Conservation (phyloP, 192 early-diverging fungal genomes). For the Rhizoclosmatium globosum region DNA sequence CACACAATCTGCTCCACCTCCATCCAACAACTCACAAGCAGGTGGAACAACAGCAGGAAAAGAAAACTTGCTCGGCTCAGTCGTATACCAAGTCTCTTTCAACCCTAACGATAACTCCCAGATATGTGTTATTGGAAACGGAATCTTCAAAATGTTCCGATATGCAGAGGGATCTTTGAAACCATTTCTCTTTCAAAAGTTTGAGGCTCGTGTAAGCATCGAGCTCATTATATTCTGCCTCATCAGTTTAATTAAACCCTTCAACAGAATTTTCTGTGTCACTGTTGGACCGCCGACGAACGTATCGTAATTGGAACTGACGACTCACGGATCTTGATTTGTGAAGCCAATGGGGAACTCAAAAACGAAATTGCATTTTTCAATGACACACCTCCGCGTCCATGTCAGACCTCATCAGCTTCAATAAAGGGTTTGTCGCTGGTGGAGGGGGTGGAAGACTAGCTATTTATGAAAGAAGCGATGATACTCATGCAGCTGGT, state of each 20-base stretch:
- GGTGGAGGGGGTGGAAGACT: slow-evolving; percentile 49
- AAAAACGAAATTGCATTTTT: slow-evolving; percentile 48
- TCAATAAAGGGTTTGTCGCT: slow-evolving; percentile 56
- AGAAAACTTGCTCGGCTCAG: slow-evolving; percentile 18
- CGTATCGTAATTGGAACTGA: slow-evolving; percentile 58
- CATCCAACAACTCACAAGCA: neutral
- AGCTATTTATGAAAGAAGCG: slow-evolving; percentile 52
- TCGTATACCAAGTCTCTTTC: slow-evolving; percentile 58
- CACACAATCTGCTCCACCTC: neutral
- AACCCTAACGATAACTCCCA: slow-evolving; percentile 63
- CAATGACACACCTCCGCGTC: slow-evolving; percentile 5
- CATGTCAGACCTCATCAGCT: slow-evolving; percentile 46
- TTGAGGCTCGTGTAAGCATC: slow-evolving; percentile 53
- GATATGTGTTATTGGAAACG: slow-evolving; percentile 61
- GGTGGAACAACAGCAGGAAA: neutral
- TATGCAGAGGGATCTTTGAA: slow-evolving; percentile 60
- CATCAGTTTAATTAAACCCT: neutral
- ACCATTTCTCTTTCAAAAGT: slow-evolving; percentile 49
- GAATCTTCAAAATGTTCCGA: slow-evolving; percentile 62
- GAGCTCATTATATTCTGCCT: neutral
- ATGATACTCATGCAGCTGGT: slow-evolving; percentile 36
- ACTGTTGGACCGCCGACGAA: slow-evolving; percentile 61
- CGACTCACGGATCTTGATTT: slow-evolving; percentile 59
- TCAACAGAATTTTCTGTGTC: slow-evolving; percentile 55
- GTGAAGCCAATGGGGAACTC: slow-evolving; percentile 64